Percentiles rank a stretch among this genome's conserved stretches.
phyloP scores from a whole-genome alignment of 306 rosid species.

The Prunus mira region DNA sequence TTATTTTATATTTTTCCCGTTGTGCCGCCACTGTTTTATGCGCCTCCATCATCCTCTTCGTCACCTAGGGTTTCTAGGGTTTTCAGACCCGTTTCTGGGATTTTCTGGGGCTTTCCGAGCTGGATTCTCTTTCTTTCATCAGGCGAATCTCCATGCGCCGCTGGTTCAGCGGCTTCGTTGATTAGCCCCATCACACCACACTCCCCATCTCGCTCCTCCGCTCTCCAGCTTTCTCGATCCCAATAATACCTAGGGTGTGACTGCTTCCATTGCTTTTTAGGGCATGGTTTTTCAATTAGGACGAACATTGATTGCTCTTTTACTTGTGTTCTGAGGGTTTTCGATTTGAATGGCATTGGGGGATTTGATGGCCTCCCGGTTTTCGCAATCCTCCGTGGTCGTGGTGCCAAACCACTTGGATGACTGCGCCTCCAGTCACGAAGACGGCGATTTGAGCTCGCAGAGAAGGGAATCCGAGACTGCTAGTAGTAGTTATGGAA shows the following conservation, averaged over 20 bases:
- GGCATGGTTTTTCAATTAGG: slow-evolving; percentile 32
- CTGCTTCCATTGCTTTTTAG: neutral
- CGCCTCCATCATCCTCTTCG: slow-evolving; percentile 47
- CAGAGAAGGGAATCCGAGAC: slow-evolving; percentile 63
- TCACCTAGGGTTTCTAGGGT: slow-evolving; percentile 50
- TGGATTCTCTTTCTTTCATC: slow-evolving; percentile 60
- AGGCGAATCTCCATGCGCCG: slow-evolving; percentile 70
- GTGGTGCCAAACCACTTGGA: slow-evolving; percentile 61
- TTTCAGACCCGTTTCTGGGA: slow-evolving; percentile 12
- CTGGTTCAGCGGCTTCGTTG: slow-evolving; percentile 81
- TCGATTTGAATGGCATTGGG: slow-evolving; percentile 99
- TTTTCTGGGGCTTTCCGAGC: slow-evolving; percentile 38
- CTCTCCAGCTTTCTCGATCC: slow-evolving; percentile 15
- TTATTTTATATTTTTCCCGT: slow-evolving; percentile 4
- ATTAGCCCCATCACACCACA: slow-evolving; percentile 30
- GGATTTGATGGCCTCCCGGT: slow-evolving; percentile 88
- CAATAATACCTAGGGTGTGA: neutral
- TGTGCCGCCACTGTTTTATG: slow-evolving; percentile 59
- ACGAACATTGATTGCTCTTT: slow-evolving; percentile 36
- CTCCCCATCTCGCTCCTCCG: neutral
- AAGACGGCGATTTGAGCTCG: slow-evolving; percentile 37
- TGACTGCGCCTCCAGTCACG: slow-evolving; percentile 41
- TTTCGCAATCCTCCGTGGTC: slow-evolving; percentile 77
- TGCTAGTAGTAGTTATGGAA: slow-evolving; percentile 50
- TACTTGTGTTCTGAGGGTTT: slow-evolving; percentile 19